These are phyloP conservation scores for Cystobasidium sp. DNA, from an alignment of 1,284 basidiomycete species.

Conservation along the genomic window DNA sequence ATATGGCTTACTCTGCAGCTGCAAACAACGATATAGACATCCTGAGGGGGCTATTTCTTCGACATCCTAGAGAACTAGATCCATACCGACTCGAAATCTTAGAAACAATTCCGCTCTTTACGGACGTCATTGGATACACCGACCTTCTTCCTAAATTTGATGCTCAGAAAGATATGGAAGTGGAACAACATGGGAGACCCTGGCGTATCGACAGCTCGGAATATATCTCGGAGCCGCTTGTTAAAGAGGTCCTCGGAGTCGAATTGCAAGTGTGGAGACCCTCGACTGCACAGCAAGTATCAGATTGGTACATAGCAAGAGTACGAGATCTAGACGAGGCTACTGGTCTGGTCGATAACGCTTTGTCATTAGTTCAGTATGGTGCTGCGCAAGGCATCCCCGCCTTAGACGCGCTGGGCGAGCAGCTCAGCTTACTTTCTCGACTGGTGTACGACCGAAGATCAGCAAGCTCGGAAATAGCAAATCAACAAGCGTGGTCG, in stretches of 20 bases:
- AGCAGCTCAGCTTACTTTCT: constrained; percentile 83
- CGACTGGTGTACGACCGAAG: constrained; percentile 81
- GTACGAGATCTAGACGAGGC: constrained; percentile 67
- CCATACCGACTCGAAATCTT: constrained; percentile 72
- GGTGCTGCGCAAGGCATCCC: constrained; percentile 77
- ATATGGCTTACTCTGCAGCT: constrained; percentile 69
- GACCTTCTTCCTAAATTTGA: constrained; percentile 71
- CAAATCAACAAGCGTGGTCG: constrained; percentile 63
- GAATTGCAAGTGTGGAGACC: constrained; percentile 35
- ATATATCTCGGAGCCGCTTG: constrained; percentile 27
- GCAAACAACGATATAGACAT: constrained; percentile 66
- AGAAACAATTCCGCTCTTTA: constrained; percentile 73
- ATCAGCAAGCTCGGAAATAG: constrained; percentile 52
- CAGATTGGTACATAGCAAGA: constrained; percentile 73
- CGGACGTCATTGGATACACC: constrained; percentile 66
- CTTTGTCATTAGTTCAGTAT: constrained; percentile 78
- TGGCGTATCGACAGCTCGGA: constrained; percentile 43
- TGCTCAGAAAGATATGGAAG: constrained; percentile 57
- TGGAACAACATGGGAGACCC: constrained; percentile 62
- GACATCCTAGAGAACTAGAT: constrained; percentile 67
- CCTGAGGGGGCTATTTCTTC: constrained; percentile 65
- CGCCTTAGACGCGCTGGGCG: constrained; percentile 80
- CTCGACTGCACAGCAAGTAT: constrained; percentile 60
- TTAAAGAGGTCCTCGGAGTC: background rate
- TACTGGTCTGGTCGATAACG: constrained; percentile 76